Evolutionary conservation across 345 rosid genomes (phyloP).

Genomic region (Brassica juncea): DNA sequence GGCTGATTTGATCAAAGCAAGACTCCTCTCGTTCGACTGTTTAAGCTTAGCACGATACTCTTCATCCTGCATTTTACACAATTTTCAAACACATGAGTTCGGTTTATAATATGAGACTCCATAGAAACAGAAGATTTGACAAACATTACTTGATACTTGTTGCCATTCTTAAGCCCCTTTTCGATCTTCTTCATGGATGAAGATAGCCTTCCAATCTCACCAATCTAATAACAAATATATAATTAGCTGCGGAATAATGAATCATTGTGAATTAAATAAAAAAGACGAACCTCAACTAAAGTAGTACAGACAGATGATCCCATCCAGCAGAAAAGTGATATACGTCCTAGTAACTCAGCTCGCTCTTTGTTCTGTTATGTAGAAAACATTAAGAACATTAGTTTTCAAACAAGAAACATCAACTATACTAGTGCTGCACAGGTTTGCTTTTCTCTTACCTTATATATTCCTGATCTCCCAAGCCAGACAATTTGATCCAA

Average conservation of each 20-base stretch:
- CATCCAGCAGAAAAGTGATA: conserved; percentile 96
- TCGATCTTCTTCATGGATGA: conserved; percentile 80
- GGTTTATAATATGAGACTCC: not conserved
- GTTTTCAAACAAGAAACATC: not conserved
- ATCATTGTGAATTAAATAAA: not conserved
- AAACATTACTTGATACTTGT: conserved; percentile 63
- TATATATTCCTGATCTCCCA: conserved; percentile 88
- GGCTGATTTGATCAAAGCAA: conserved; percentile 78
- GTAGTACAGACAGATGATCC: conserved; percentile 84
- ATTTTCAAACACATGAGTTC: not conserved
- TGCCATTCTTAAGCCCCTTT: conserved; percentile 65
- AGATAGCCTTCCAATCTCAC: conserved; percentile 92
- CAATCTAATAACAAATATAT: conserved; percentile 52
- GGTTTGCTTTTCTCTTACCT: conserved; percentile 49
- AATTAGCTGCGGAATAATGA: not conserved
- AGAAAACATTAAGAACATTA: not conserved
- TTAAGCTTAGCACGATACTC: conserved; percentile 71
- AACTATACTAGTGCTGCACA: not conserved
- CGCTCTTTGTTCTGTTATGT: conserved; percentile 80
- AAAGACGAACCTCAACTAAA: conserved; percentile 80
- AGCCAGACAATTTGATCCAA: conserved; percentile 99
- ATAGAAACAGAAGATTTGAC: not conserved
- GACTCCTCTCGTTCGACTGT: conserved; percentile 79
- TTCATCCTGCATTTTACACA: conserved; percentile 58
- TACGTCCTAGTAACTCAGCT: conserved; percentile 77